Evolutionary conservation across 345 rosid species (phyloP).

Genomic region (Salix caprea): DNA sequence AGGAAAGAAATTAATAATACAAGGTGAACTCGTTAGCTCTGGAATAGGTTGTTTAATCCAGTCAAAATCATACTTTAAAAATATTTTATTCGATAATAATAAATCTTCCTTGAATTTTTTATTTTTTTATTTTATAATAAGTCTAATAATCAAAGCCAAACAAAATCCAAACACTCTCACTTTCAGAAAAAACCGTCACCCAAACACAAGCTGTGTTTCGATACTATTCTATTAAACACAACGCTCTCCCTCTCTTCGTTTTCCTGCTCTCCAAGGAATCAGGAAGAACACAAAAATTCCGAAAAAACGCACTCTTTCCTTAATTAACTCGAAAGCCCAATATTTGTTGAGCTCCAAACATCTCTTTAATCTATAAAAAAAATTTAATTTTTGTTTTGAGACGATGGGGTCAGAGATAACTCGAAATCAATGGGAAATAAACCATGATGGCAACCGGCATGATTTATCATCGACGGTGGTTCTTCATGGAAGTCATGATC

Average conservation of each 20-base stretch:
- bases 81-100: too few relatives aligned
- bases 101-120: too few relatives aligned
- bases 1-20: too few relatives aligned
- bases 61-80: too few relatives aligned
- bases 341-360: background rate
- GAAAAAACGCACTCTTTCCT: background rate
- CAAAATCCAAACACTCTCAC: background rate
- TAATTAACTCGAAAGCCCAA: background rate
- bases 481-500: background rate
- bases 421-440: conserved; percentile 18
- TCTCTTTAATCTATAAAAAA: background rate
- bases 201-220: conserved; percentile 12
- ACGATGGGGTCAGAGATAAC: conserved; percentile 8
- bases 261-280: conserved; percentile 28
- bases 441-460: background rate
- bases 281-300: conserved; percentile 6
- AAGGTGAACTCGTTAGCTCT: too few relatives aligned
- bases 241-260: background rate
- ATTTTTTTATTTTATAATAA: background rate
- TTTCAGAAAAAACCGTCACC: background rate
- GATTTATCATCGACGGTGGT: background rate
- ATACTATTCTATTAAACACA: too few relatives aligned
- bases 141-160: background rate
- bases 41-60: too few relatives aligned
- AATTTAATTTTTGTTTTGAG: background rate